Base-by-base conservation (phyloP, 2,329 filamentous ascomycete genomes). In the Scedosporium apiospermum region DNA sequence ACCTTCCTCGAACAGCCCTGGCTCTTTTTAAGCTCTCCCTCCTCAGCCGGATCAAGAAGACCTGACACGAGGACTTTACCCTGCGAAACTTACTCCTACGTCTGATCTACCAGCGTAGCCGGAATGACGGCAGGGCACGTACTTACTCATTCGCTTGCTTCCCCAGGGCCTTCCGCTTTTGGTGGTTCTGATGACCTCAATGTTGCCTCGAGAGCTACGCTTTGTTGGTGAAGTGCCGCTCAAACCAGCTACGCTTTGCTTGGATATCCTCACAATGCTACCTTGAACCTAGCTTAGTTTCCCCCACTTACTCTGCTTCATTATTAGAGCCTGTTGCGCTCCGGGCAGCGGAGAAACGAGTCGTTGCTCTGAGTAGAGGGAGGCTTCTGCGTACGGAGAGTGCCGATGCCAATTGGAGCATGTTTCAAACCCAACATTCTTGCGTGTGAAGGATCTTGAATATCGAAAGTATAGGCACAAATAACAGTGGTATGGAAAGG, bases 31-130 rank as follows among this genome's bases (percentile, higher is more conserved):
- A 23, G 34, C 34, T 34, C 55, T 58, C 34, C 16, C 55, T 58
- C 55, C 4, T 58, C 55, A n/a, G 14, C 34, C 55, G 55, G 55
- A 58, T 41, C n/a, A 23, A 18, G 26, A 58, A 41, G 14, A 58
- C 27, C 27, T 58, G 55, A 58, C 55, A 58, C 55, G 55, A 38
- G 27, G 55, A 21, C 51, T 23, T 55, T 55, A 49, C 51, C 57
- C 27, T 58, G 57, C 23, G 57, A 46, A 60, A 46, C 30, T 34
- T n/a, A 18, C 58, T 60, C 58, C 58, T 60, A 60, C 58, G 58
- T 60, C 58, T 60, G 58, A 60, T 60, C 58, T 60, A 21, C 58
- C 34, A 60, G 21, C 30, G 27, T 21, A 38, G 55, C 55, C 55
- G 51, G 51, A 27, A 55, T 7, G 21, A n/a, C 30, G 6, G 21